These are phyloP conservation scores for Clarireedia sp. DNA, from an alignment of 2,329 filamentous ascomycete species.

Conservation along the genomic window DNA sequence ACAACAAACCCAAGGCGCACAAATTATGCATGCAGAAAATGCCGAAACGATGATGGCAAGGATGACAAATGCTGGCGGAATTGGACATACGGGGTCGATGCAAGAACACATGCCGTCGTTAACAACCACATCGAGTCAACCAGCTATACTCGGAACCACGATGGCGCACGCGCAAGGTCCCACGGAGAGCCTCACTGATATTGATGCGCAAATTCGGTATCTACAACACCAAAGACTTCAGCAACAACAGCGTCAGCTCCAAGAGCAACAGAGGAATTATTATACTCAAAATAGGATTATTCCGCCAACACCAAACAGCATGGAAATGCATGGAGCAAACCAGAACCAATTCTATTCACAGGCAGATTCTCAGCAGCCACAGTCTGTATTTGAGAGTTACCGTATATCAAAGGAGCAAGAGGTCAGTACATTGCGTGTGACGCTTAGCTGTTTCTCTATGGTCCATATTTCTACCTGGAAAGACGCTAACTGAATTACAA, in stretches of 20 bases:
- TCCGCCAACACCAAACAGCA: conserved; percentile 73
- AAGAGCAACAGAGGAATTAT: conserved; percentile 45
- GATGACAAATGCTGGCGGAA: conserved; percentile 30
- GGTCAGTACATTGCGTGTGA: conserved; percentile 34
- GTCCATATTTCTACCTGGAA: neutral
- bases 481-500: conserved; percentile 26
- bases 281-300: conserved; percentile 53
- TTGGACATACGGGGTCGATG: conserved; percentile 31
- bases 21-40: conserved; percentile 23
- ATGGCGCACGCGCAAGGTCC: conserved; percentile 38
- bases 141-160: conserved; percentile 34
- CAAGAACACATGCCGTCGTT: conserved; percentile 43
- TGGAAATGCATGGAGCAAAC: conserved; percentile 60
- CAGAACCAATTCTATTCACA: conserved; percentile 52
- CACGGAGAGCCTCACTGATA: conserved; percentile 46
- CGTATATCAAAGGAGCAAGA: conserved; percentile 62
- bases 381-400: conserved; percentile 53
- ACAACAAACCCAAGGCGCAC: conserved; percentile 22
- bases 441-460: neutral
- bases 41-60: conserved; percentile 40
- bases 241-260: conserved; percentile 38
- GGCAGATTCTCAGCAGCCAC: conserved; percentile 41
- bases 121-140: conserved; percentile 36
- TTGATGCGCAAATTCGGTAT: conserved; percentile 60
- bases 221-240: conserved; percentile 56